phyloP scores from a whole-genome alignment of 179 eudicot species.

The Spergularia azorica region DNA sequence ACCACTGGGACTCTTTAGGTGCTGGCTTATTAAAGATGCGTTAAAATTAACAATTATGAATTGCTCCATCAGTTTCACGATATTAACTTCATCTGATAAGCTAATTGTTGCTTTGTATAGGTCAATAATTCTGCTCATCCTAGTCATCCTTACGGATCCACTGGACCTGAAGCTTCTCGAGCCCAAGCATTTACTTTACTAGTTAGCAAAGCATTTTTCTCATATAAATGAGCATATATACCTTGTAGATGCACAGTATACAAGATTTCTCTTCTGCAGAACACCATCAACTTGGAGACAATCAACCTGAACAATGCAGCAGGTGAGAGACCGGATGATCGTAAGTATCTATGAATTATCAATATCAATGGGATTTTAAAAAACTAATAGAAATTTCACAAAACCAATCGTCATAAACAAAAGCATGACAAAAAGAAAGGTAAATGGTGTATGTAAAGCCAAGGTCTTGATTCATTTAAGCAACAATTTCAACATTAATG shows the following conservation, averaged over 20 bases:
- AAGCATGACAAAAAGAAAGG: neutral
- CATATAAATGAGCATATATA: slow-evolving; percentile 16
- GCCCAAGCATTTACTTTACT: slow-evolving; percentile 28
- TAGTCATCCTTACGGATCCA: slow-evolving; percentile 23
- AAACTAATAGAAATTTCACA: neutral
- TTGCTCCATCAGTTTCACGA: too few relatives aligned
- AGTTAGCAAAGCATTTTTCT: slow-evolving; percentile 11
- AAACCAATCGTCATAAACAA: neutral
- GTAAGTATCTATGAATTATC: neutral
- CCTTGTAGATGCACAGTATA: slow-evolving; percentile 99
- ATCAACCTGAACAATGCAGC: slow-evolving; percentile 66
- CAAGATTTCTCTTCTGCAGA: slow-evolving; percentile 89
- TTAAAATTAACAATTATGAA: too few relatives aligned
- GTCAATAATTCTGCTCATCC: slow-evolving; percentile 17
- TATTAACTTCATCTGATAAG: slow-evolving; percentile 2
- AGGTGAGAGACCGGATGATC: slow-evolving; percentile 11
- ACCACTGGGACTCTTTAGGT: neutral
- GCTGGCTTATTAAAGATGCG: neutral
- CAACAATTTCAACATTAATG: neutral
- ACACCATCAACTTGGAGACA: slow-evolving; percentile 99
- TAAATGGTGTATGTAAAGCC: neutral
- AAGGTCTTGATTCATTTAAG: neutral
- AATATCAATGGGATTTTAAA: neutral
- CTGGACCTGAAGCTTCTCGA: slow-evolving; percentile 24
- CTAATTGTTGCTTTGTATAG: neutral